These are phyloP conservation scores for Vaucheria bursata DNA, from an alignment of 352 stramenopile species.

Conservation along the genomic window DNA sequence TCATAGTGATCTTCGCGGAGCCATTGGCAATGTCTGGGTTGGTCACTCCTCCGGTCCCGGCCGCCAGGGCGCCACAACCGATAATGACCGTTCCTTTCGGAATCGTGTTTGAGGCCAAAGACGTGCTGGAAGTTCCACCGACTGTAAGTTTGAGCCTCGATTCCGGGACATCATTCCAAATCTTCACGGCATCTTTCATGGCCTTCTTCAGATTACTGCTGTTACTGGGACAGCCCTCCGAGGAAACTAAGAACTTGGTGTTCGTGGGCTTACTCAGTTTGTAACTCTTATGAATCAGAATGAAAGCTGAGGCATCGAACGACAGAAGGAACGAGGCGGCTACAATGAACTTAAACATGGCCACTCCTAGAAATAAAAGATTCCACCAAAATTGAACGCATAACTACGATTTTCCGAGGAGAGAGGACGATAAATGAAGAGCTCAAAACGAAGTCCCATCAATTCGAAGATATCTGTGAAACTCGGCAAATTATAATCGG, in stretches of 20 bases:
- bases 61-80: background rate
- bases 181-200: background rate
- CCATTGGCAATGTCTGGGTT: background rate
- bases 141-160: background rate
- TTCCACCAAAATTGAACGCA: background rate
- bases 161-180: background rate
- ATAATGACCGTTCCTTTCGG: background rate
- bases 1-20: background rate
- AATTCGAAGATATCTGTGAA: too few relatives aligned
- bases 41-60: background rate
- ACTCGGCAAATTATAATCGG: background rate
- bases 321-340: background rate
- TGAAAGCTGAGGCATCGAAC: background rate
- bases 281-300: background rate
- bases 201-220: background rate
- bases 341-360: background rate
- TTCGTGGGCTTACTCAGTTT: background rate
- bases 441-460: background rate
- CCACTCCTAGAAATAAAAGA: background rate
- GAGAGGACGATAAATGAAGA: background rate
- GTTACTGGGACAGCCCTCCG: background rate
- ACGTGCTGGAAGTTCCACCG: background rate
- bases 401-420: background rate
- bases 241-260: background rate
- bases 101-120: background rate